Evolutionary conservation across 805 yeast genomes (phyloP).

Genomic region (Candida xiaguanensis): DNA sequence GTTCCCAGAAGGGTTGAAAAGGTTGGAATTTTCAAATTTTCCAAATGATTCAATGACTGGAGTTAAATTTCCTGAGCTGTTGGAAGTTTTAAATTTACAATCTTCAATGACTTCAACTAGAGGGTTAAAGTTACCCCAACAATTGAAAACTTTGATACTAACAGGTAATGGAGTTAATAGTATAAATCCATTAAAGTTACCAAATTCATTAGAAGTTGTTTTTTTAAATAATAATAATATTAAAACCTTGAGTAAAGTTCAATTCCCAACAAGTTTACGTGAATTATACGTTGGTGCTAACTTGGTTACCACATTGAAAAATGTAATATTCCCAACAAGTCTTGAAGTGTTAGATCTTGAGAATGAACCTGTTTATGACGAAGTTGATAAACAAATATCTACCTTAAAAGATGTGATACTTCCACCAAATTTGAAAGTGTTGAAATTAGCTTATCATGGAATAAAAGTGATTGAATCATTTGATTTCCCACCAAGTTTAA

Average conservation of each 20-base stretch:
- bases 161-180: conserved; percentile 42
- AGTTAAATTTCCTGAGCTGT: conserved; percentile 41
- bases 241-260: conserved; percentile 42
- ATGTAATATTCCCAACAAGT: conserved; percentile 36
- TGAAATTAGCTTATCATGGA: conserved; percentile 37
- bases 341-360: conserved; percentile 39
- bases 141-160: conserved; percentile 27
- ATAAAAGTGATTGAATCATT: conserved; percentile 35
- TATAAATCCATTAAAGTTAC: conserved; percentile 42
- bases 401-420: conserved; percentile 39
- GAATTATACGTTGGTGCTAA: conserved; percentile 40
- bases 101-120: conserved; percentile 44
- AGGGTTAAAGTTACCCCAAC: conserved; percentile 38
- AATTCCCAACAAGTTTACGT: conserved; percentile 31
- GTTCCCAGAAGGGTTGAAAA: conserved; percentile 35
- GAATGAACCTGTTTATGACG: conserved; percentile 39
- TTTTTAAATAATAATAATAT: conserved; percentile 38
- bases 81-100: conserved; percentile 34
- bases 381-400: conserved; percentile 39
- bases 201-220: conserved; percentile 35
- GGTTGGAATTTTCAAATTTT: conserved; percentile 38
- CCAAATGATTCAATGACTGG: conserved; percentile 47
- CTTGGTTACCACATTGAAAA: conserved; percentile 41
- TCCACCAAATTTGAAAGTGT: conserved; percentile 31
- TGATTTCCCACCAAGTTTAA: conserved; percentile 35